A percentile compares a stretch with the other conserved stretches of the same genome.
These are phyloP conservation scores for Colletotrichum lentis DNA, from an alignment of 2,329 filamentous ascomycete genomes.

Conservation along the genomic window DNA sequence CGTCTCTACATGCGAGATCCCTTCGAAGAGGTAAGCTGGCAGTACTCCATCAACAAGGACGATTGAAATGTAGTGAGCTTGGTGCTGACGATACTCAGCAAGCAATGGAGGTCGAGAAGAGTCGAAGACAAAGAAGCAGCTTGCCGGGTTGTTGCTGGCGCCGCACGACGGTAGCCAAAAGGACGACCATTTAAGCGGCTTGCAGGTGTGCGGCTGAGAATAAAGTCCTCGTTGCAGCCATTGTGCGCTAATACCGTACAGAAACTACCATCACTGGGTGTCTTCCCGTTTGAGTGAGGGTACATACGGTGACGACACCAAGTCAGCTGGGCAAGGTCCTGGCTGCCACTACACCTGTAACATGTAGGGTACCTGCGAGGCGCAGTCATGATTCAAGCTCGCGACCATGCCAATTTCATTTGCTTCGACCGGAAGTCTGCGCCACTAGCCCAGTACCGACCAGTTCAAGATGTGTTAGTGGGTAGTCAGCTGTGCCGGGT, in stretches of 20 bases:
- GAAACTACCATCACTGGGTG: background rate
- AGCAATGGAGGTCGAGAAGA: constrained; percentile 35
- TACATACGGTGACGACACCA: no score
- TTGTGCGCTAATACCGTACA: background rate
- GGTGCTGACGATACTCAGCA: constrained; percentile 5
- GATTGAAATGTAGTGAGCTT: background rate
- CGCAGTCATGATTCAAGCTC: no score
- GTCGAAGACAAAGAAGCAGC: constrained; percentile 38
- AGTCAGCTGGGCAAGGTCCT: no score
- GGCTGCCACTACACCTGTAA: no score
- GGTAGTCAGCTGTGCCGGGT: no score
- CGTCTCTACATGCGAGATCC: constrained; percentile 42
- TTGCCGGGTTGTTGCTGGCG: constrained; percentile 37
- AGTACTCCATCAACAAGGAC: background rate
- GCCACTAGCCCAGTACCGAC: no score
- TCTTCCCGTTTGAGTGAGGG: no score
- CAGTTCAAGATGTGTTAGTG: no score
- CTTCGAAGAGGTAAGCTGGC: constrained; percentile 42
- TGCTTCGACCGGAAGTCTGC: no score
- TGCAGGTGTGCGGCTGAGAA: background rate
- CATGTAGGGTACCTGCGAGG: no score
- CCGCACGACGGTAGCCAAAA: background rate
- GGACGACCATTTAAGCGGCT: background rate
- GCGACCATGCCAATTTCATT: no score
- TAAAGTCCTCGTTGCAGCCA: no score